phyloP scores from a whole-genome alignment of 1,284 basidiomycete genomes.

The Macrocystidia cucumis region DNA sequence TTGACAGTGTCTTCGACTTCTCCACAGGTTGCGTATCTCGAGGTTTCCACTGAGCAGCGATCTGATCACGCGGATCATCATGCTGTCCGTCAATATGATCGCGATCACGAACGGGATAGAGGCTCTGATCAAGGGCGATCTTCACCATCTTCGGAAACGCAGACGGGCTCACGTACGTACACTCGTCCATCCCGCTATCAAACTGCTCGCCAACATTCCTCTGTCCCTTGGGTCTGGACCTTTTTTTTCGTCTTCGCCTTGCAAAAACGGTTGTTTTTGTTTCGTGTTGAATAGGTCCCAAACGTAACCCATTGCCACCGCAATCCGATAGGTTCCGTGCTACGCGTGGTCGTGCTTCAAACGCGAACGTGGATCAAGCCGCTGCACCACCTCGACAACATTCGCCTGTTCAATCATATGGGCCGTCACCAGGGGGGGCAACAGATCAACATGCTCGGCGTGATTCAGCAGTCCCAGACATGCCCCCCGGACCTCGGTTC shows the following conservation, averaged over 20 bases:
- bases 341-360: constrained; percentile 7
- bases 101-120: constrained; percentile 6
- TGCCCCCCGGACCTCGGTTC: no score
- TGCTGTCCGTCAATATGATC: constrained; percentile 6
- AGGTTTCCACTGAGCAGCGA: no score
- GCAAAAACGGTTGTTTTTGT: not conserved
- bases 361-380: constrained; percentile 5
- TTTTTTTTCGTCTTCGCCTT: constrained; percentile 6
- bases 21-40: constrained; percentile 4
- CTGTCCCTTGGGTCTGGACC: no score
- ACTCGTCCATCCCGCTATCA: constrained; percentile 1
- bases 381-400: constrained; percentile 5
- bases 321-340: constrained; percentile 21
- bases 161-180: not conserved
- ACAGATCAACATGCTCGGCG: constrained; percentile 5
- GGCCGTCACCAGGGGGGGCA: constrained; percentile 4
- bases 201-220: no score
- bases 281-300: constrained; percentile 14
- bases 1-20: constrained; percentile 8
- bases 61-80: no score
- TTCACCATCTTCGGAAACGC: not conserved
- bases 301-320: constrained; percentile 23
- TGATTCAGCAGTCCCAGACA: constrained; percentile 1
- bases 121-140: constrained; percentile 1
- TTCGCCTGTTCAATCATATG: constrained; percentile 1